Percentiles rank a stretch among this genome's conserved stretches.
Conservation (phyloP, 805 yeast genomes). For the Blastobotrys americana region DNA sequence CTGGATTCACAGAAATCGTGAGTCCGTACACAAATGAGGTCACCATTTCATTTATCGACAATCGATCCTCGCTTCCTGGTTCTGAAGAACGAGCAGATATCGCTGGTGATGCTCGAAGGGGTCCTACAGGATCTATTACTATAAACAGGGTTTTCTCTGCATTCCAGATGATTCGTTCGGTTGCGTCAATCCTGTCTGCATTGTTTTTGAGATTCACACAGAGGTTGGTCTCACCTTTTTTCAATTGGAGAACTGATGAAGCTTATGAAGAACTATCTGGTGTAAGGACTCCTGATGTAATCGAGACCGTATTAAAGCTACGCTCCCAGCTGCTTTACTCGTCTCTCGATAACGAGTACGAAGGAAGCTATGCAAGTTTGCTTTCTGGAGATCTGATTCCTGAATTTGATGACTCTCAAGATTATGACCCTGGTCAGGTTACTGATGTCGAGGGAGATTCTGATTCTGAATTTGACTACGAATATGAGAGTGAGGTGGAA, state of each 20-base stretch:
- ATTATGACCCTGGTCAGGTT: slow-evolving; percentile 23
- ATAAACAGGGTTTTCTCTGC: slow-evolving; percentile 12
- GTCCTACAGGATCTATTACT: slow-evolving; percentile 10
- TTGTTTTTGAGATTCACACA: slow-evolving; percentile 1
- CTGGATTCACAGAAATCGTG: background rate
- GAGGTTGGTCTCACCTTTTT: background rate
- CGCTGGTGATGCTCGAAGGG: background rate
- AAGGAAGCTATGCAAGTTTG: slow-evolving; percentile 24
- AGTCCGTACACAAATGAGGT: slow-evolving; percentile 51
- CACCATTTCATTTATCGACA: slow-evolving; percentile 66
- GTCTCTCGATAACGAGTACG: slow-evolving; percentile 13
- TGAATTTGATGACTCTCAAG: slow-evolving; percentile 35
- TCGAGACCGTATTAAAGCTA: slow-evolving; percentile 1
- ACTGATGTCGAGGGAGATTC: slow-evolving; percentile 17
- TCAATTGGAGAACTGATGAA: background rate
- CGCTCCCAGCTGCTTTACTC: slow-evolving; percentile 11
- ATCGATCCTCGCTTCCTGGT: slow-evolving; percentile 14
- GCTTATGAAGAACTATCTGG: background rate
- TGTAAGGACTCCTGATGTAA: background rate
- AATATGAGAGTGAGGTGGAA: slow-evolving; percentile 17
- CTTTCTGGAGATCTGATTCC: slow-evolving; percentile 29
- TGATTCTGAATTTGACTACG: slow-evolving; percentile 16
- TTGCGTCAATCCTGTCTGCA: slow-evolving; percentile 4
- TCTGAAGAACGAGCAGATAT: background rate
- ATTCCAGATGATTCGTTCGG: slow-evolving; percentile 10